phyloP scores from a whole-genome alignment of 2,329 filamentous ascomycete species.

The Colletotrichum paranaense region DNA sequence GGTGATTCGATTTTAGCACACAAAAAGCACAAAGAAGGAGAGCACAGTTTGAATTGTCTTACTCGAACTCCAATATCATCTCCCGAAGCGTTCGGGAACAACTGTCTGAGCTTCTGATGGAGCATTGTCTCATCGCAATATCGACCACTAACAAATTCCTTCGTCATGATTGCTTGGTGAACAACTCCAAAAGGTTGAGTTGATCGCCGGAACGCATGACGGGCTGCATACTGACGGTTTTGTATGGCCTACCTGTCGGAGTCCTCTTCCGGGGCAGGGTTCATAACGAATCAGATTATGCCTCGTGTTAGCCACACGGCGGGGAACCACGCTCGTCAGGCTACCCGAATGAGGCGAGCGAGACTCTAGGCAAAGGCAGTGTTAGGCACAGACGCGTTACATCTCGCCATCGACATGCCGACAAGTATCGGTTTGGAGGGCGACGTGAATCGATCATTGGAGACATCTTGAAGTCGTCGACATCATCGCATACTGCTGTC shows the following conservation, averaged over 20 bases:
- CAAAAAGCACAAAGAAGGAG: no score
- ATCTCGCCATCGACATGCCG: background rate
- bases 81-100: background rate
- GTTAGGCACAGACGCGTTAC: background rate
- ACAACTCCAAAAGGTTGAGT: no score
- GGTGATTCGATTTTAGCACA: no score
- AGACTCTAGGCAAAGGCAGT: background rate
- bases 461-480: background rate
- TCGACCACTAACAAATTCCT: background rate
- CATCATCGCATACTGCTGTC: background rate
- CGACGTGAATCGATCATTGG: background rate
- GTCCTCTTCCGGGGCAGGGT: no score
- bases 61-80: background rate
- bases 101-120: background rate
- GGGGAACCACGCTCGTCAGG: background rate
- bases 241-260: no score
- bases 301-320: no score
- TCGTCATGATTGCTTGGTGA: no score
- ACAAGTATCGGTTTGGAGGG: background rate
- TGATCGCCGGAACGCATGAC: no score
- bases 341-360: background rate
- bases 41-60: no score
- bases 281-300: no score
- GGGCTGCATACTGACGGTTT: no score
- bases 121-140: background rate